Evolutionary conservation across 2,329 filamentous ascomycete genomes (phyloP).

Genomic region (Aspergillaceae sp.): DNA sequence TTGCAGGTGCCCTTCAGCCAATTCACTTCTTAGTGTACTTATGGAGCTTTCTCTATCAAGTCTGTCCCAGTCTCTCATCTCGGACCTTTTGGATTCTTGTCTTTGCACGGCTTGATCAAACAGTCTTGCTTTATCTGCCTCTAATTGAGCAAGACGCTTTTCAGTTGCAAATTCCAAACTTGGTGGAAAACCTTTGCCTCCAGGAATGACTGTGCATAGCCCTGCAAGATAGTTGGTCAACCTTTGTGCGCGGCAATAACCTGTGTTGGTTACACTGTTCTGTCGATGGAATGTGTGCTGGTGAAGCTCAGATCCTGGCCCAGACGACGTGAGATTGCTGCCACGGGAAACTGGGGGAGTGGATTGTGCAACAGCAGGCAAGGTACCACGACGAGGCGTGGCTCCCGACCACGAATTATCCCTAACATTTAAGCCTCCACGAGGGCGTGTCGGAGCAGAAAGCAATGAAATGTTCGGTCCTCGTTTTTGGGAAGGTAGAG

Average conservation of each 20-base stretch:
- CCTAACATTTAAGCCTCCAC: constrained; percentile 30
- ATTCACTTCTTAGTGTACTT: constrained; percentile 39
- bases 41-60: constrained; percentile 40
- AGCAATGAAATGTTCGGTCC: constrained; percentile 33
- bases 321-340: constrained; percentile 17
- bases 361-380: constrained; percentile 18
- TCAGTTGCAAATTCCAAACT: constrained; percentile 32
- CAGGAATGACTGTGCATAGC: constrained; percentile 32
- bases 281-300: constrained; percentile 30
- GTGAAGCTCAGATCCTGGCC: constrained; percentile 21
- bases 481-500: constrained; percentile 29
- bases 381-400: constrained; percentile 27
- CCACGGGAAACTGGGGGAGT: constrained; percentile 32
- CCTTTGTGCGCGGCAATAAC: constrained; percentile 32
- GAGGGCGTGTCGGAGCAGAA: constrained; percentile 41
- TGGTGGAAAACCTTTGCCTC: constrained; percentile 34
- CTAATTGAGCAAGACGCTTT: constrained; percentile 38
- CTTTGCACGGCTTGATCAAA: constrained; percentile 38
- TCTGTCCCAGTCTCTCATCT: constrained; percentile 40
- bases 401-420: constrained; percentile 25
- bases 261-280: constrained; percentile 26
- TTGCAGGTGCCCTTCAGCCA: constrained; percentile 41
- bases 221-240: constrained; percentile 33
- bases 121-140: constrained; percentile 38
- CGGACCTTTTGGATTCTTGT: constrained; percentile 34